Base-by-base conservation (phyloP, 306 rosid genomes). In the Quercus aquifolioides region DNA sequence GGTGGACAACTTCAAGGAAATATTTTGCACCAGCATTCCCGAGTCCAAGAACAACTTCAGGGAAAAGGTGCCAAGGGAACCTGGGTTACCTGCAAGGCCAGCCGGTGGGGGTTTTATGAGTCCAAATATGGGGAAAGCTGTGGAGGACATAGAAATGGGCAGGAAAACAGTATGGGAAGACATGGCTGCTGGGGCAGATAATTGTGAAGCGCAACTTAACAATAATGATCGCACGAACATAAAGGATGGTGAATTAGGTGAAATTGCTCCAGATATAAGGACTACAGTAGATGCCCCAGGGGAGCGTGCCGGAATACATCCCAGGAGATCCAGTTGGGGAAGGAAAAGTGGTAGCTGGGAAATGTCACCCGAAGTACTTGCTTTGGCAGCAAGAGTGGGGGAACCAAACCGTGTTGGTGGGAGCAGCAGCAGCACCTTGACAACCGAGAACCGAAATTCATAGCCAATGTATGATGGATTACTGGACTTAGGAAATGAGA, bases 301-400 rank as follows among this genome's bases (percentile, higher is more conserved):
- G 1, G 97, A 92, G 54, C 98, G 89, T 30, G 87, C 78, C 12
- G 94, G 90, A 87, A 69, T 89, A 56, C 99, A 95, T 87, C 98
- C 99, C 2, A 74, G 98, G 77, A 88, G 97, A 81, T 90, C 97
- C 60, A 93, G 98, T 81, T 95, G 99, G 99, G 99, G 98, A 71
- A 93, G 99, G 81, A 95, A 95, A 83, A 95, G 99, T 49, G 99
- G 99, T 63, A 95, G 93, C 88, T 95, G 99, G 99, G 99, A 95
- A 77, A 93, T 95, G 99, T 95, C 99, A 5, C 99, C 99, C 0
- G 99, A 95, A 91, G 98, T 95, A 70, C 92, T 95, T 64, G 97
- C 96, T 49, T 81, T 95, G 88, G 94, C 99, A 20, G 89, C 94
- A 8, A 90, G 98, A 84, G 97, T 87, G 7, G 93, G 97, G 26